Base-by-base conservation (phyloP, 2,329 filamentous ascomycete genomes). In the Elsinoe ampelina region DNA sequence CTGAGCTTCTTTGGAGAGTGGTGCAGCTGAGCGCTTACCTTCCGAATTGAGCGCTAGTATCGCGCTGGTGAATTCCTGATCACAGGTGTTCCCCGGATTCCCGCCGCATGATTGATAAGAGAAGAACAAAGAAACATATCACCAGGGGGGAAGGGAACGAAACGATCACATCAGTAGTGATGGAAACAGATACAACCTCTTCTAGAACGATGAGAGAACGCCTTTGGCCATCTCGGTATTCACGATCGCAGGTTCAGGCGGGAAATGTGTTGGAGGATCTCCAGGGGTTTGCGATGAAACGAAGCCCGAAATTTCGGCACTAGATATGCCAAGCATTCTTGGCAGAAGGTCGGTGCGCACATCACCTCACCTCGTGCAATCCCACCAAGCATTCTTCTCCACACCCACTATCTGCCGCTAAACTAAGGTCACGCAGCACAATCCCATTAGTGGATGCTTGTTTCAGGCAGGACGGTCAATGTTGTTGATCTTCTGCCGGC, bases 11-110 rank as follows among this genome's bases (percentile, higher is more conserved):
- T 5, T 12, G 13, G 34, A 52, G 15, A 52, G 19, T 22, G 13
- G 32, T 7, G 22, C 32, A 52, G 48, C 48, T 36, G 15, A 36
- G 30, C 30, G 48, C 48, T 52, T 30, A 52, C 48, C 48, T 52
- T 52, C 48, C 48, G 48, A n/a, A 52, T 52, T 52, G 22, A 52
- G 48, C 48, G 22, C 6, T 52, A 38, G 34, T 38, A 20, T 30
- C 32, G 12, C 17, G n/a, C 32, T 39, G 19, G 34, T 26, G 6
- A 52, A 17, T 10, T 20, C 48, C 39, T 52, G 48, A 12, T 20
- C 39, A 20, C n/a, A 12, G 5, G 20, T 19, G 26, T 36, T 26
- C 48, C 19, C 48, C 48, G 48, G 48, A 52, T 39, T 52, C 7
- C 48, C 34, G n/a, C 34, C 34, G 8, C n/a, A n/a, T n/a, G 8